phyloP scores from a whole-genome alignment of 257 asterid genomes.

The Salvia splendens region DNA sequence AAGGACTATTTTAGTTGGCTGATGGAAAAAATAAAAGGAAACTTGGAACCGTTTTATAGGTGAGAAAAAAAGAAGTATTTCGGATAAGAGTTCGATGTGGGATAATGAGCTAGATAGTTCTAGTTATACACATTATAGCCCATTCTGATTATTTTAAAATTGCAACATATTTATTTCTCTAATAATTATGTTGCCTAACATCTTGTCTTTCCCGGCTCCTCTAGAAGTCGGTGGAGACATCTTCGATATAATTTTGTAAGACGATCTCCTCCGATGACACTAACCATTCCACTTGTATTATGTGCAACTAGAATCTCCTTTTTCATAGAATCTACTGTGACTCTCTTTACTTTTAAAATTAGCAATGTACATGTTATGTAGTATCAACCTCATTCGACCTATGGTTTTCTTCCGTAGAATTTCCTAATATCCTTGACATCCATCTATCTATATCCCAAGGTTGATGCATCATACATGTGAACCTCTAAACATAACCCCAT shows the following conservation, averaged over 20 bases:
- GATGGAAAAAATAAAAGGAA: neutral
- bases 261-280: neutral
- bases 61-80: neutral
- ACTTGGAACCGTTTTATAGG: neutral
- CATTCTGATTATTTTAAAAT: too few relatives aligned
- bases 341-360: neutral
- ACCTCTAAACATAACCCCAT: too few relatives aligned
- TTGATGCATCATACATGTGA: neutral
- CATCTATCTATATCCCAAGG: neutral
- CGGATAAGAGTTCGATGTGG: conserved; percentile 3
- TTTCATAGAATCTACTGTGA: neutral
- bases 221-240: too few relatives aligned
- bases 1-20: too few relatives aligned
- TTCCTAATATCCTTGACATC: neutral
- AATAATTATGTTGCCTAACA: neutral
- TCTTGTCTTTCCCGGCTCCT: too few relatives aligned
- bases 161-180: neutral
- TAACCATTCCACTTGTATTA: neutral
- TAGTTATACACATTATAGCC: too few relatives aligned
- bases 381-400: neutral
- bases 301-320: neutral
- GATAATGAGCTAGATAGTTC: neutral
- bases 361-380: too few relatives aligned
- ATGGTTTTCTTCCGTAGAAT: neutral
- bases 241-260: neutral